Percentiles rank a stretch among this genome's conserved stretches.
These are phyloP conservation scores for Apiotrichum veenhuisii DNA, from an alignment of 1,284 basidiomycete genomes.

Conservation along the genomic window DNA sequence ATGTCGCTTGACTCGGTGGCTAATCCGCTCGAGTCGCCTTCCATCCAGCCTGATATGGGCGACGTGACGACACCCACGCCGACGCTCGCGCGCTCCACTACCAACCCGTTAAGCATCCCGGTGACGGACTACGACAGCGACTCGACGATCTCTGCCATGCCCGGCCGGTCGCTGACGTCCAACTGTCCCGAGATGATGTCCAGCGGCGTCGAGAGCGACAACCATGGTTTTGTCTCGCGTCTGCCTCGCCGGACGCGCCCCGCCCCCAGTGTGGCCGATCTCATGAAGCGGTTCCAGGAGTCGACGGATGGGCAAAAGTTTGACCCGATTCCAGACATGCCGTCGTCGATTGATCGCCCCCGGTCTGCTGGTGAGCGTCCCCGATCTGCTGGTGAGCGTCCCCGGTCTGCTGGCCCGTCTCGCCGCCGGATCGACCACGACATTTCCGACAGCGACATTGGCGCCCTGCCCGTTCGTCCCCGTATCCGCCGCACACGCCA, in stretches of 20 bases:
- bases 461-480: slow-evolving; percentile 4
- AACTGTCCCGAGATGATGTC: slow-evolving; percentile 17
- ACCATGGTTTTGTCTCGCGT: slow-evolving; percentile 55
- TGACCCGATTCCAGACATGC: slow-evolving; percentile 7
- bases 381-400: too few relatives aligned
- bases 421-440: slow-evolving; percentile 14
- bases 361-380: too few relatives aligned
- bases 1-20: not conserved
- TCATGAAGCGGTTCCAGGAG: slow-evolving; percentile 69
- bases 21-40: not conserved
- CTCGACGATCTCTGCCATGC: slow-evolving; percentile 76
- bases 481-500: slow-evolving; percentile 4
- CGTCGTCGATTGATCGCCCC: slow-evolving; percentile 21
- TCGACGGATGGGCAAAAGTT: slow-evolving; percentile 18
- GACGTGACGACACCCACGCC: slow-evolving; percentile 15
- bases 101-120: slow-evolving; percentile 40
- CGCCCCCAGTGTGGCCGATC: slow-evolving; percentile 67
- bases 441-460: slow-evolving; percentile 46
- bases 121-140: slow-evolving; percentile 68
- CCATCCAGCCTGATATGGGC: not conserved
- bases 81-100: slow-evolving; percentile 9
- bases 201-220: slow-evolving; percentile 47
- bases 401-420: slow-evolving; percentile 21
- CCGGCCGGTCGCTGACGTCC: slow-evolving; percentile 17
- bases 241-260: slow-evolving; percentile 60